Evolutionary conservation across 1,284 basidiomycete species (phyloP), one percentile per base, ranked within the genome.

Genomic region (Ustilago bromivora): DNA sequence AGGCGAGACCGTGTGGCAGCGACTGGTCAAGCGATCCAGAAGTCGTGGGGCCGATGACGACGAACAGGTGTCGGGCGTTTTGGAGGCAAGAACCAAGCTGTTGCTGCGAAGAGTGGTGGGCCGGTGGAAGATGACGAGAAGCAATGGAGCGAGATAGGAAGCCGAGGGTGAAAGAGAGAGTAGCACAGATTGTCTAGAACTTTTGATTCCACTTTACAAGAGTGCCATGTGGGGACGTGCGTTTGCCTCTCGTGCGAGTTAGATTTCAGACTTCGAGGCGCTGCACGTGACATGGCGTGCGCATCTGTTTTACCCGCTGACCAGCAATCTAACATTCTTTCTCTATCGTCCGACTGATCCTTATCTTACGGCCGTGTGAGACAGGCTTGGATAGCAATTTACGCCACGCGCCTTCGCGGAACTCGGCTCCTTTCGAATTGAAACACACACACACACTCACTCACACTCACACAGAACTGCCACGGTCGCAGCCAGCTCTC

Each of bases 201-300:
- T 34, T 31, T 53, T 61, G 43, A 49, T 36, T 40, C 43, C 36
- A 40, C 17, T 46, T 46, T 11, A 7, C 17, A 43, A 56, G 17
- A 40, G 43, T 43, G 38, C 49, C 49, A 38, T 57, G 55, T 57
- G 28, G 60, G 64, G 35, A 60, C 64, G 70, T 66, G 64, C 64
- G 47, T 46, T 55, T 55, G 28, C 35, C 63, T 72, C 63, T 72
- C 70, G 70, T 66, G 70, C 70, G 70, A 35, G 9, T 51, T 13
- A 47, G n/a, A 10, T 19, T 51, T 28, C 9, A 11, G 11, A 5
- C 43, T 58, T n/a, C 15, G 4, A 15, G 51, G 35, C 43, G 43
- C 23, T 23, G 23, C 23, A 28, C 3, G 23, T 28, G 23, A 28
- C 3, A 28, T 28, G 23, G 23, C 23, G 23, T 28, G 15, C 67